Base-by-base conservation (phyloP, 2,329 filamentous ascomycete species). In the Claviceps humidiphila region DNA sequence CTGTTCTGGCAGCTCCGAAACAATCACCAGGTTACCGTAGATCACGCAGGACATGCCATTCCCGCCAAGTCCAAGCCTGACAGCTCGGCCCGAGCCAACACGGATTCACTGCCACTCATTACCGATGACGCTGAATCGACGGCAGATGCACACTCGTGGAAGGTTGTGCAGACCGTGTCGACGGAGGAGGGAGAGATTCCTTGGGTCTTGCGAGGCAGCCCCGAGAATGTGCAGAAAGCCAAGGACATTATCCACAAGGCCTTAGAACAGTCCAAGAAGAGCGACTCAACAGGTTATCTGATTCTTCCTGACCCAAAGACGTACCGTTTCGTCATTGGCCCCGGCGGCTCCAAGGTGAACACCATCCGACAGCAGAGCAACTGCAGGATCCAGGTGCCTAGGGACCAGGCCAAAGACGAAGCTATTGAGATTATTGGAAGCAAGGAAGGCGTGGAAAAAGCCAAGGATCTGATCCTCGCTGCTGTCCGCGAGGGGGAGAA, bases 331-430 rank as follows among this genome's bases (percentile, higher is more conserved):
- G 87, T 98, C 48, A 89, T 98, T 59, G 93, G 93, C 4, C 83
- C 85, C 58, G 87, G 85, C 54, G 93, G 93, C 54, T 86, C 81
- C 67, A 91, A 91, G 69, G 94, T 98, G 67, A 96, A 96, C 70
- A 74, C 81, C 43, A 96, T 98, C 65, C 83, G 93, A 60, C 89
- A 88, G 72, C 82, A 93, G 74, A 96, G 89, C 50, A 87, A 87
- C 52, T 96, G 90, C 70, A 89, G 86, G 71, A 94, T 98, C 65
- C 89, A 90, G 58, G 91, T 98, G 42, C 93, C 93, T 22, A 83
- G 87, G 58, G 84, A 88, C 62, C 86, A 94, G 68, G 74, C 73
- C 46, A 74, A 72, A 57, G 76, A 78, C 48, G 90, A 96, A 68
- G 88, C 91, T 4, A 96, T 98, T 65, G 89, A 95, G 72, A 86